These are phyloP conservation scores for Vaccinium darrowii DNA, from an alignment of 148 eudicot species.

Conservation along the genomic window DNA sequence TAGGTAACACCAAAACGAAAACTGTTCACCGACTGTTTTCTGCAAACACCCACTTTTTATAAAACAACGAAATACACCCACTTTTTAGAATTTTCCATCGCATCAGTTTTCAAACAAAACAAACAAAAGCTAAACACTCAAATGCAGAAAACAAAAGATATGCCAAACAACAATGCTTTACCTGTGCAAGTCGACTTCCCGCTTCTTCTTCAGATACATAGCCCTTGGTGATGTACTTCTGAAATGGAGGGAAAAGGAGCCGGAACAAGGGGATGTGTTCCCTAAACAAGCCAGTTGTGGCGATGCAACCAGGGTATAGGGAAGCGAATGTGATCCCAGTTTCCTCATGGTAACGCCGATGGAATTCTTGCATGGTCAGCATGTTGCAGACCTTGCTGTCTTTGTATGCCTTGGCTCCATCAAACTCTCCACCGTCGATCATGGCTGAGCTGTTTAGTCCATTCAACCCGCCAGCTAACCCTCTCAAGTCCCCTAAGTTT, in stretches of 20 bases:
- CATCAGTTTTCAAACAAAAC: not conserved
- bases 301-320: constrained; percentile 94
- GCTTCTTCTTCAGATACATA: constrained; percentile 91
- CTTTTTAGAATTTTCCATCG: not conserved
- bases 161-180: constrained; percentile 2
- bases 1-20: not conserved
- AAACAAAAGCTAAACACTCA: not conserved
- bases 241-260: constrained; percentile 90
- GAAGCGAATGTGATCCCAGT: constrained; percentile 88
- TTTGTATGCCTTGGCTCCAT: constrained; percentile 98
- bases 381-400: constrained; percentile 99
- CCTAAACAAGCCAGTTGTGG: constrained; percentile 86
- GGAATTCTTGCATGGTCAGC: constrained; percentile 98
- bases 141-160: not conserved
- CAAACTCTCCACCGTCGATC: constrained; percentile 94
- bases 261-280: constrained; percentile 82
- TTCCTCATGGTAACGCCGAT: constrained; percentile 80
- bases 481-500: constrained; percentile 82
- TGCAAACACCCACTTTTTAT: not conserved
- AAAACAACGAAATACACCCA: not conserved
- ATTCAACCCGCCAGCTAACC: constrained; percentile 71
- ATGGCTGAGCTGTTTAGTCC: constrained; percentile 75
- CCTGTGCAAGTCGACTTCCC: constrained; percentile 92
- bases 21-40: not conserved
- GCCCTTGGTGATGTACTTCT: constrained; percentile 92